Base-by-base conservation (phyloP, 805 yeast genomes). In the Candida silvatica region DNA sequence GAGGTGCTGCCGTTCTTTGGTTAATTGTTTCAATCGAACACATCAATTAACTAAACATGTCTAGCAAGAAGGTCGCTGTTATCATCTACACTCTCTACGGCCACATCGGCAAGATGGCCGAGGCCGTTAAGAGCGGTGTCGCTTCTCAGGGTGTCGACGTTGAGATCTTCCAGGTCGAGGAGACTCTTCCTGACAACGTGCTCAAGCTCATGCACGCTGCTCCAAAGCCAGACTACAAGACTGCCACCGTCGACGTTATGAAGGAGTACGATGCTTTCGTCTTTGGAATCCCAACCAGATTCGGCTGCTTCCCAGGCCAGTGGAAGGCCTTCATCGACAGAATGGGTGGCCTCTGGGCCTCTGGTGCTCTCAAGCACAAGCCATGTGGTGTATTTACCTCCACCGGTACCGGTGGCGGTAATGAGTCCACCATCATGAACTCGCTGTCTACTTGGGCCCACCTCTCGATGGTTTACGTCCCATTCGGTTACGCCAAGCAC, bases 211-310 rank as follows among this genome's bases (percentile, higher is more conserved):
- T 86, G 66, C 71, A 76, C 48, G 94, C 92, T 16, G 79, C 86
- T 27, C 54, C 69, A 11, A 75, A 74, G 52, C 66, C 73, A 17
- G 60, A 59, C 22, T 64, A 62, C 49, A 86, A 86, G 37, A 55
- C 71, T 38, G 83, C 83, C 24, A 66, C 77, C 5, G 47, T 59
- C 4, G 78, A 71, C 8, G 69, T 72, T 3, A 65, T 85, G 46
- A 56, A 58, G 18, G 61, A 69, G 39, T 81, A 80, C 63, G 94
- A 84, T 53, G 87, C 77, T 7, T 79, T 80, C 55, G 44, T 83
- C 42, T 79, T 84, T 48, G 94, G 94, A 44, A 56, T 82, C 38
- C 92, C 94, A 44, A 81, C 94, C 22, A 71, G 94, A 58, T 84
- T 52, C 55, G 94, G 94, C 47, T 71, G 67, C 54, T 61, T 72